Base-by-base conservation (phyloP, 1,284 basidiomycete genomes). In the Anthracocystis walkeri region DNA sequence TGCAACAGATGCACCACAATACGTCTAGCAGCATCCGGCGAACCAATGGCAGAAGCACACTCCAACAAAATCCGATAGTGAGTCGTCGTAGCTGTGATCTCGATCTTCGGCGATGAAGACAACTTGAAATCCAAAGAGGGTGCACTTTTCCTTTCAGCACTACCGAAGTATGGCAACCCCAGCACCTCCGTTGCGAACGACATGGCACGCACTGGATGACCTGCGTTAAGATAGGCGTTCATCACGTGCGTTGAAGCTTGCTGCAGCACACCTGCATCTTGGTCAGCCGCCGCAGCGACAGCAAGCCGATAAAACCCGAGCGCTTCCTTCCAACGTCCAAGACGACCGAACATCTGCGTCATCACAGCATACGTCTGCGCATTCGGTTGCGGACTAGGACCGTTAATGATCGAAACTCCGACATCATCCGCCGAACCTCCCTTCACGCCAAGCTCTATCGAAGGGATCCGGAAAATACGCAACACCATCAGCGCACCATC, bases 51-150 rank as follows among this genome's bases (percentile, higher is more conserved):
- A 40, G 75, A 62, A 2, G 66, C 57, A 31, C 66, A 66, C 31
- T 77, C 66, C 20, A 77, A 57, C 53, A 77, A 42, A 16, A 58
- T 54, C 10, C 63, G 66, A 29, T 70, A 77, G 53, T 77, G 75
- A 7, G 33, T 1, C 5, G 58, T 67, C 0, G 63, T 58, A 12
- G 66, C 29, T 0, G 59, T 4, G 14, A 75, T 59, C 31, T 20
- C 18, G 14, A 29, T 23, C 7, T 18, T 16, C 0, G 38, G 3
- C 29, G 35, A 18, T 2, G 41, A 14, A 1, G 59, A 60, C 1
- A 70, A 5, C 4, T 58, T 23, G 23, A 67, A 63, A 5, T 53
- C 40, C 18, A 50, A 35, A 10, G 25, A 14, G 3, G 69, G 65
- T 12, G 52, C 20, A n/a, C 6, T 6, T 38, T 54, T 62, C 48